Conservation (phyloP, 1,284 basidiomycete species). For the Malassezia arunalokei region DNA sequence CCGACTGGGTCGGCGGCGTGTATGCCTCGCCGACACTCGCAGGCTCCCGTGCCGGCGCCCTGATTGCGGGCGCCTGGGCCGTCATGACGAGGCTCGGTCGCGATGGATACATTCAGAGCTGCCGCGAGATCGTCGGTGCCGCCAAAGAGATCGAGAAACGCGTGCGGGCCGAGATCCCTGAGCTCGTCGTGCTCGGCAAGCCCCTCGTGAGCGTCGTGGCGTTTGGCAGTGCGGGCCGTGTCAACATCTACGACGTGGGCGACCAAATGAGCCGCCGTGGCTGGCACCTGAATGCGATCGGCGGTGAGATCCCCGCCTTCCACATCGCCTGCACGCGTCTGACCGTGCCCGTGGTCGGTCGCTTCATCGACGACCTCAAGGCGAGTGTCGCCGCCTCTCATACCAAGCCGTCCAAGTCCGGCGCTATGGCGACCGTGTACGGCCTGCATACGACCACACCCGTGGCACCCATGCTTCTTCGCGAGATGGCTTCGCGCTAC, state of each 20-base stretch:
- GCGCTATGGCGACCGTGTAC: conserved; percentile 38
- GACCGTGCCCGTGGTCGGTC: conserved; percentile 64
- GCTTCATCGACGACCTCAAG: conserved; percentile 70
- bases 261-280: conserved; percentile 65
- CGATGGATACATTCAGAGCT: conserved; percentile 82
- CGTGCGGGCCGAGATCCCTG: conserved; percentile 57
- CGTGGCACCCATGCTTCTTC: conserved; percentile 75
- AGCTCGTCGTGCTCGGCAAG: conserved; percentile 73
- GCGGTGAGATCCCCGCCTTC: conserved; percentile 61
- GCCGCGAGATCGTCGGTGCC: conserved; percentile 65
- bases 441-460: conserved; percentile 76
- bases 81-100: conserved; percentile 84
- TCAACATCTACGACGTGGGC: conserved; percentile 71
- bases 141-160: conserved; percentile 58
- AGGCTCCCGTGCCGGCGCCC: conserved; percentile 62
- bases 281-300: conserved; percentile 77
- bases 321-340: conserved; percentile 85
- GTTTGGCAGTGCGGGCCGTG: conserved; percentile 56
- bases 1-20: conserved; percentile 45
- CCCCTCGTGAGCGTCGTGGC: conserved; percentile 83
- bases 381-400: conserved; percentile 51
- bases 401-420: conserved; percentile 17
- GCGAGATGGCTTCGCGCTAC: conserved; percentile 58
- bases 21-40: conserved; percentile 37
- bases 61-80: conserved; percentile 92